Base-by-base conservation (phyloP, 2,329 filamentous ascomycete genomes). In the Hyphodiscus sp. region DNA sequence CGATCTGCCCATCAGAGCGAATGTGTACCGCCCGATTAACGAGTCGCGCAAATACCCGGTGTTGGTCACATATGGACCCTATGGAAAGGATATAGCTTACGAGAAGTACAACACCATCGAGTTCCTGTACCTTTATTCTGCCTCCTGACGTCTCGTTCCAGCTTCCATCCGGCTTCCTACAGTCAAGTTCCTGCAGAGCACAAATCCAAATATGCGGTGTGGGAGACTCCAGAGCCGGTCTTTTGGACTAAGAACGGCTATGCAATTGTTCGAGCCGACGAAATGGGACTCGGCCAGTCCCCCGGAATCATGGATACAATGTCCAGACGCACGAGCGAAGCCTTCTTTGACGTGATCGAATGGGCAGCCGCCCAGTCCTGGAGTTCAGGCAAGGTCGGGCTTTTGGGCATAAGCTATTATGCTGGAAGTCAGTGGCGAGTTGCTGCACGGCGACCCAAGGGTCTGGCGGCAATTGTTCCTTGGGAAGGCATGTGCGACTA, bases 41-140 rank as follows among this genome's bases (percentile, higher is more conserved):
- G 66, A 72, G 20, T 71, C 66, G 56, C 51, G 51, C 10, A 65
- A 58, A 43, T 74, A 74, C 20, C 85, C 86, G 0, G 84, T 86
- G 0, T 66, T 89, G 9, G 79, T 86, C 1, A 89, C 85, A 0
- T 89, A 89, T 58, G 85, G 85, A 0, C 86, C 86, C n/a, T n/a
- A n/a, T n/a, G n/a, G n/a, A n/a, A n/a, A n/a, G n/a, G n/a, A n/a
- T n/a, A n/a, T n/a, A n/a, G n/a, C n/a, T n/a, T n/a, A n/a, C n/a
- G n/a, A n/a, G n/a, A n/a, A n/a, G n/a, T n/a, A n/a, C n/a, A n/a
- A n/a, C n/a, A n/a, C n/a, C n/a, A n/a, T n/a, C n/a, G n/a, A n/a
- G n/a, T n/a, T n/a, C n/a, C n/a, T n/a, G n/a, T n/a, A n/a, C n/a
- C n/a, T n/a, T n/a, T n/a, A n/a, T n/a, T n/a, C n/a, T n/a, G n/a